Evolutionary conservation across 148 eudicot species (phyloP).

Genomic region (Rhododendron ovatum): DNA sequence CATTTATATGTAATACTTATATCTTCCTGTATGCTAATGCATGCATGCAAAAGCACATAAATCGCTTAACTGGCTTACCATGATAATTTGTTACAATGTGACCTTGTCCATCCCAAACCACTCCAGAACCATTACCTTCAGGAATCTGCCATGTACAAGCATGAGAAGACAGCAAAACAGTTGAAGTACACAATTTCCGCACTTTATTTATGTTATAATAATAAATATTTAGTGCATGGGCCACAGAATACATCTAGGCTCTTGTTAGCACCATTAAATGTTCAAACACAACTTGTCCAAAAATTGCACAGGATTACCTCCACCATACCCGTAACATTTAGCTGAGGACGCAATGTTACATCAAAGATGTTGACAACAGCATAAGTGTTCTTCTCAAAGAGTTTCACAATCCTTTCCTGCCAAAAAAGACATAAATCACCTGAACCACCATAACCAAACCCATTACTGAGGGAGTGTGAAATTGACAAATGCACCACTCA

Average conservation of each 20-base stretch:
- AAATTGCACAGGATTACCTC: slow-evolving; percentile 54
- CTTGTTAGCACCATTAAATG: not conserved
- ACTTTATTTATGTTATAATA: not conserved
- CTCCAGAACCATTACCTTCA: slow-evolving; percentile 18
- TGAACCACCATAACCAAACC: slow-evolving; percentile 44
- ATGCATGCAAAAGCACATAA: not conserved
- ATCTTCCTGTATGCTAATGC: not conserved
- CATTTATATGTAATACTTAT: not conserved
- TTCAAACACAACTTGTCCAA: not conserved
- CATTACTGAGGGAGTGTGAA: slow-evolving; percentile 22
- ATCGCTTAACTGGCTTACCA: slow-evolving; percentile 42
- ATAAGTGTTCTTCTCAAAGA: slow-evolving; percentile 95
- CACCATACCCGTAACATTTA: slow-evolving; percentile 75
- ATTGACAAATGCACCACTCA: slow-evolving; percentile 12
- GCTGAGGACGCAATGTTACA: slow-evolving; percentile 92
- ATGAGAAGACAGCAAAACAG: not conserved
- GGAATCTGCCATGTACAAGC: slow-evolving; percentile 5
- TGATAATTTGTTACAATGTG: slow-evolving; percentile 96
- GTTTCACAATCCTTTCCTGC: slow-evolving; percentile 85
- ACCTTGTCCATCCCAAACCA: slow-evolving; percentile 38
- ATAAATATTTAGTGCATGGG: not conserved
- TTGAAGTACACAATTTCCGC: not conserved
- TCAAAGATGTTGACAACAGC: slow-evolving; percentile 98
- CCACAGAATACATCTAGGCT: not conserved
- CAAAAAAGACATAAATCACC: slow-evolving; percentile 54